Evolutionary conservation across 2,329 filamentous ascomycete genomes (phyloP).

Genomic region (Diaporthe sp.): DNA sequence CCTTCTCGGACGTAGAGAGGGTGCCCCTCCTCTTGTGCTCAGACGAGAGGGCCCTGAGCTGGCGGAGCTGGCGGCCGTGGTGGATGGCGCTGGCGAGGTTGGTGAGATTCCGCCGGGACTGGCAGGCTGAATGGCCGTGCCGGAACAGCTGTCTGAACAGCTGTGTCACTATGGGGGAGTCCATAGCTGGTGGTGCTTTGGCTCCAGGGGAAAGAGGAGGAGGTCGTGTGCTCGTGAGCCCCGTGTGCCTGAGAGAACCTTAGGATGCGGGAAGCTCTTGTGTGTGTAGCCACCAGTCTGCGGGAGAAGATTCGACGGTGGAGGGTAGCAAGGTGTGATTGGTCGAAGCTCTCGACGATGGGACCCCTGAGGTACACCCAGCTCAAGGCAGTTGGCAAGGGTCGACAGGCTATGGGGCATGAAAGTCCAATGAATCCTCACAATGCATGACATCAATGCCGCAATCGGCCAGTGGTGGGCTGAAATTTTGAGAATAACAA

Average conservation of each 20-base stretch:
- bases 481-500: conserved; percentile 17
- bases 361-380: not conserved
- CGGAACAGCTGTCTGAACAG: conserved; percentile 89
- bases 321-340: conserved; percentile 25
- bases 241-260: not conserved
- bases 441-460: conserved; percentile 28
- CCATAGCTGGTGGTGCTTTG: conserved; percentile 68
- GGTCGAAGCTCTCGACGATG: conserved; percentile 24
- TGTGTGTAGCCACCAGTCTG: not conserved
- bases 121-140: conserved; percentile 71
- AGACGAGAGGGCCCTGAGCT: conserved; percentile 48
- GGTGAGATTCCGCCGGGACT: conserved; percentile 61
- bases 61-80: conserved; percentile 54
- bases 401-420: not conserved
- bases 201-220: not conserved
- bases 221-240: not conserved
- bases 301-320: conserved; percentile 15
- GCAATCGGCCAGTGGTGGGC: conserved; percentile 20
- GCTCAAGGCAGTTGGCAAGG: not conserved
- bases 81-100: conserved; percentile 55
- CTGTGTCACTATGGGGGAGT: conserved; percentile 82
- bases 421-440: conserved; percentile 25
- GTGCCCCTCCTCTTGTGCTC: conserved; percentile 44
- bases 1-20: conserved; percentile 56
- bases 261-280: not conserved